Conservation (phyloP, 257 asterid species). For the Apocynum venetum region DNA sequence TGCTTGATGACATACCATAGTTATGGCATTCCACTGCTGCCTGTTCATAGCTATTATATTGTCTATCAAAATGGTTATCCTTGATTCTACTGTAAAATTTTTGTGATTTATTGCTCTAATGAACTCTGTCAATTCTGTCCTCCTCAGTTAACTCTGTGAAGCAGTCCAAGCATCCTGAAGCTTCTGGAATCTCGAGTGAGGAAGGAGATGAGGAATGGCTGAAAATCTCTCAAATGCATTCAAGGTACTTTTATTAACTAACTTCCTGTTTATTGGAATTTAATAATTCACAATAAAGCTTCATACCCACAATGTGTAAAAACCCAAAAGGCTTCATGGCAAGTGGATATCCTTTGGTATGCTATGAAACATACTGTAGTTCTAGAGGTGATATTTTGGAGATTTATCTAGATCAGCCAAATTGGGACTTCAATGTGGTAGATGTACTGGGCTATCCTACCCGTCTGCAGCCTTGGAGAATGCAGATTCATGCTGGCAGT, state of each 20-base stretch:
- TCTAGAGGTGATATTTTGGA: slow-evolving; percentile 1
- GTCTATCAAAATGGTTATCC: neutral
- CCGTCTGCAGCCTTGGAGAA: neutral
- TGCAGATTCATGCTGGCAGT: slow-evolving; percentile 1
- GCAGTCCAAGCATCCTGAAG: slow-evolving; percentile 36
- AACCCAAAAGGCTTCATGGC: neutral
- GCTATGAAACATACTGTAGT: neutral
- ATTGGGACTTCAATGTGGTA: neutral
- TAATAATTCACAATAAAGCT: neutral
- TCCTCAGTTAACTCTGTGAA: slow-evolving; percentile 33
- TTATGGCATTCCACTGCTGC: neutral
- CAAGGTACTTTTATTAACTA: slow-evolving; percentile 41
- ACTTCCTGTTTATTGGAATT: neutral
- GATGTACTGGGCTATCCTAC: neutral
- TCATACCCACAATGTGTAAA: neutral
- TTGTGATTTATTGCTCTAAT: neutral
- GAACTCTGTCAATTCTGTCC: slow-evolving; percentile 16
- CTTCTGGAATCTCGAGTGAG: slow-evolving; percentile 37
- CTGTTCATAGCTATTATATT: neutral
- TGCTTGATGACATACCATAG: neutral
- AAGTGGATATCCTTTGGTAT: neutral
- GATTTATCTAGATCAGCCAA: slow-evolving; percentile 11
- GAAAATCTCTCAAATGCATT: slow-evolving; percentile 65
- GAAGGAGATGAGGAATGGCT: slow-evolving; percentile 73
- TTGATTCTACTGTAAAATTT: neutral